Evolutionary conservation across 768 basidiomycete species (phyloP), one percentile per base, ranked within the genome.

Genomic region (Krasilnikovozyma curviuscula): DNA sequence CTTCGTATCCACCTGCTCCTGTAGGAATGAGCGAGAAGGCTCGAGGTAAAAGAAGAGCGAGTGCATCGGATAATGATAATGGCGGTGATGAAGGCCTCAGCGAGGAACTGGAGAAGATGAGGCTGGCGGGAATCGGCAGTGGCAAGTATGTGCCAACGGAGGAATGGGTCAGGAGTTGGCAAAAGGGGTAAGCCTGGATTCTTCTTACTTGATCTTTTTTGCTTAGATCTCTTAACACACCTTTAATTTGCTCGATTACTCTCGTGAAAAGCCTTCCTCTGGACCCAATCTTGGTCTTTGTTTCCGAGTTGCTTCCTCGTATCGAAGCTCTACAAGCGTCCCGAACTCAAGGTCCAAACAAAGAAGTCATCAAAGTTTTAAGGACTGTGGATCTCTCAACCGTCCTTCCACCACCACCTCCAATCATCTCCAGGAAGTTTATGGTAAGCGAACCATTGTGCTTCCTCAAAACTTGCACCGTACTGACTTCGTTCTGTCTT

Each of bases 111-210:
- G 80, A 84, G 50, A 73, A 47, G 25, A 24, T 52, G 18, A 37
- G 45, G 32, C 18, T 25, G 1, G 30, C 33, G 3, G 50, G 74
- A 27, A 65, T 75, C 21, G 76, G 79, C n/a, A 70, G 73, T 27
- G 69, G 70, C 16, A 78, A 76, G 3, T 98, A 95, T 64, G 70
- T 89, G 7, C 88, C 93, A 10, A 93, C 86, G 3, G 84, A 93
- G 62, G 85, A 86, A 75, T 98, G 93, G 91, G 86, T 85, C 19
- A 88, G 88, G 2, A 63, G 62, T 37, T 97, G 91, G 91, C 83
- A 91, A 57, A 84, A 89, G 71, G 89, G 89, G 85, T 84, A 55
- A 61, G 70, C 60, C 3, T 10, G 9, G 16, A 23, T 38, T 48
- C 18, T 34, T 19, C 27, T 7, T 21, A 7, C 19, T n/a, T 19